Percentiles rank a stretch among this genome's conserved stretches.
phyloP scores from a whole-genome alignment of 2,329 filamentous ascomycete genomes.

The Cytospora piceicola region DNA sequence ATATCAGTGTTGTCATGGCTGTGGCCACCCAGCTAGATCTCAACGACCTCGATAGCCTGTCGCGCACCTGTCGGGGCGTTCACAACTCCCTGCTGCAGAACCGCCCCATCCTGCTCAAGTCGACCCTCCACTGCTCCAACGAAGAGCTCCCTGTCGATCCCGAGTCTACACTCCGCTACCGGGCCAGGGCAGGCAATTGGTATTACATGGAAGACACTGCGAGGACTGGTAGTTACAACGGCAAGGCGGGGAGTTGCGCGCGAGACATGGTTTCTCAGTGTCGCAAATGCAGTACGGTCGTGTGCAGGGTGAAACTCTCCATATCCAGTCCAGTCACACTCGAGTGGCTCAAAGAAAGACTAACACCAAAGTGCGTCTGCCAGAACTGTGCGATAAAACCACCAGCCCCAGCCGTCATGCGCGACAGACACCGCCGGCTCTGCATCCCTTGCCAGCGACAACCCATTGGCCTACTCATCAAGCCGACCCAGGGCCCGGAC shows the following conservation, averaged over 20 bases:
- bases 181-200: constrained; percentile 61
- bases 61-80: constrained; percentile 79
- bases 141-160: constrained; percentile 62
- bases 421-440: constrained; percentile 78
- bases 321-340: constrained; percentile 21
- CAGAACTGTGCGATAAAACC: constrained; percentile 92
- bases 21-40: constrained; percentile 81
- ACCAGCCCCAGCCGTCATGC: constrained; percentile 68
- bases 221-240: constrained; percentile 52
- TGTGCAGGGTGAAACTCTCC: constrained; percentile 72
- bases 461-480: constrained; percentile 63
- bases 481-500: constrained; percentile 48
- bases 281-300: constrained; percentile 72
- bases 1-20: constrained; percentile 71
- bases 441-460: constrained; percentile 76
- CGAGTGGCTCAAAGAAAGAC: constrained; percentile 2
- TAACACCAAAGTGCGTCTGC: constrained; percentile 5
- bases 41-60: constrained; percentile 82
- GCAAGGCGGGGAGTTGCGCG: constrained; percentile 79
- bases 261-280: constrained; percentile 86
- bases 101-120: constrained; percentile 70
- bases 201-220: constrained; percentile 61
- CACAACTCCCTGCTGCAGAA: constrained; percentile 79
- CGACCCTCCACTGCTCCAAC: constrained; percentile 80
- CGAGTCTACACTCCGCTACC: constrained; percentile 60